These are phyloP conservation scores for Oidium heveae DNA, from an alignment of 2,329 filamentous ascomycete genomes.

Conservation along the genomic window DNA sequence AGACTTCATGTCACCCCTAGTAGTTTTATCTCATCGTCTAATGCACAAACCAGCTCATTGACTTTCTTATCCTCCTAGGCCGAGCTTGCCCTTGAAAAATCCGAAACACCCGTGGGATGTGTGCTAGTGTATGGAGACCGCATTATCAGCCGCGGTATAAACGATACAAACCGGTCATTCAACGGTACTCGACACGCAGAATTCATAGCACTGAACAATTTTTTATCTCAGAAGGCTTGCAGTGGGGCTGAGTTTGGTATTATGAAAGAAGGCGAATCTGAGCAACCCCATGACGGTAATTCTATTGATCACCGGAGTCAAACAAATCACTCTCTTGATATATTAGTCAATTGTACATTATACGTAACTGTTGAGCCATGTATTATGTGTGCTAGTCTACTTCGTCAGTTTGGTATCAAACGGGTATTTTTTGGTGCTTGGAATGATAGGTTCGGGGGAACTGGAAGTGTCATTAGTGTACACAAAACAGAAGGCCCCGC, in stretches of 20 bases:
- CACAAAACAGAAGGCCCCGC: slow-evolving; percentile 21
- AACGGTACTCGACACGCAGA: slow-evolving; percentile 89
- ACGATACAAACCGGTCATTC: slow-evolving; percentile 78
- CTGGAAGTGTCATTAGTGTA: slow-evolving; percentile 74
- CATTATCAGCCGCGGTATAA: slow-evolving; percentile 80
- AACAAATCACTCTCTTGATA: slow-evolving; percentile 19
- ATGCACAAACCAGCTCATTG: background rate
- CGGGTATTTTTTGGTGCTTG: slow-evolving; percentile 86
- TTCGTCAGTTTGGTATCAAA: slow-evolving; percentile 68
- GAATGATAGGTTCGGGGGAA: slow-evolving; percentile 94
- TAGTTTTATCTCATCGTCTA: background rate
- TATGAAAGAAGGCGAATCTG: slow-evolving; percentile 22
- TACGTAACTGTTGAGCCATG: slow-evolving; percentile 98
- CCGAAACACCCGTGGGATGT: slow-evolving; percentile 92
- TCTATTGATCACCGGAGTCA: too few species aligned
- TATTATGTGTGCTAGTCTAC: slow-evolving; percentile 89
- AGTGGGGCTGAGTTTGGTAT: background rate
- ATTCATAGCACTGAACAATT: slow-evolving; percentile 57
- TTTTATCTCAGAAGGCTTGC: slow-evolving; percentile 18
- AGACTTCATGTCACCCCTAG: background rate
- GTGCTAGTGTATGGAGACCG: slow-evolving; percentile 60
- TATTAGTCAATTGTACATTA: slow-evolving; percentile 48
- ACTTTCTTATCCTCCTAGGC: slow-evolving; percentile 26
- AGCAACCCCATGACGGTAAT: background rate
- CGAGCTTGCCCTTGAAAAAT: slow-evolving; percentile 55